Percentiles rank a stretch among this genome's conserved stretches.
Conservation (phyloP, 2,329 filamentous ascomycete species). For the Apiospora pterosperma region DNA sequence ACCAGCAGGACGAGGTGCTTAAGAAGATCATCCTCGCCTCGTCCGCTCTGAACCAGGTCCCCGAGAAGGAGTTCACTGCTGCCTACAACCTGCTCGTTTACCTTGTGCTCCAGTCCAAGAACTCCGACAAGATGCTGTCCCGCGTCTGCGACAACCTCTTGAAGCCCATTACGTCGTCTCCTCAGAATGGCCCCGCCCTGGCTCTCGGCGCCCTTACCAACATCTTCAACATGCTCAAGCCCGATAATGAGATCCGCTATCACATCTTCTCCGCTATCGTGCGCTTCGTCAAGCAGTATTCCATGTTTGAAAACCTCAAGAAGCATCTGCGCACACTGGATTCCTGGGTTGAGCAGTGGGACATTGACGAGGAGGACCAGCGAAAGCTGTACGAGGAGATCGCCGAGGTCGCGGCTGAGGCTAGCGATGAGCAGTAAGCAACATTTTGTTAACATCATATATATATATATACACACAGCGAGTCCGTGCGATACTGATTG, state of each 20-base stretch:
- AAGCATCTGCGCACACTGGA: constrained; percentile 81
- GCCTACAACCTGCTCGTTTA: constrained; percentile 97
- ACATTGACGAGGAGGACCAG: constrained; percentile 75
- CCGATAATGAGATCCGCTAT: constrained; percentile 75
- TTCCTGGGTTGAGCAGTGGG: constrained; percentile 79
- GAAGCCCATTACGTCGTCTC: constrained; percentile 81
- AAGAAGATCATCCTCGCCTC: constrained; percentile 86
- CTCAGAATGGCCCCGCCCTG: constrained; percentile 78
- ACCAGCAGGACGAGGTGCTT: constrained; percentile 81
- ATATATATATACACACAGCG: neutral
- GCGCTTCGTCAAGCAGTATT: constrained; percentile 71
- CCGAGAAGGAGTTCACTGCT: constrained; percentile 94
- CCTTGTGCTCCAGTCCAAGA: constrained; percentile 81
- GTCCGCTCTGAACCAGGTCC: constrained; percentile 72
- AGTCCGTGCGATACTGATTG: neutral
- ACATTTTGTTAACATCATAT: neutral
- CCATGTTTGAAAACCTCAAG: constrained; percentile 79
- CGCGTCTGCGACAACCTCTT: constrained; percentile 86
- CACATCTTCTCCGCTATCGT: constrained; percentile 89
- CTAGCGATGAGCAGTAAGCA: constrained; percentile 71
- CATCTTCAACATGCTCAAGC: constrained; percentile 88
- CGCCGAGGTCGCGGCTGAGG: constrained; percentile 74
- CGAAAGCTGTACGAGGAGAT: constrained; percentile 83
- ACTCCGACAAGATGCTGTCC: constrained; percentile 81
- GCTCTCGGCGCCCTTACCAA: constrained; percentile 89